Evolutionary conservation across 352 stramenopile species (phyloP).

Genomic region (Saprolegnia diclina): DNA sequence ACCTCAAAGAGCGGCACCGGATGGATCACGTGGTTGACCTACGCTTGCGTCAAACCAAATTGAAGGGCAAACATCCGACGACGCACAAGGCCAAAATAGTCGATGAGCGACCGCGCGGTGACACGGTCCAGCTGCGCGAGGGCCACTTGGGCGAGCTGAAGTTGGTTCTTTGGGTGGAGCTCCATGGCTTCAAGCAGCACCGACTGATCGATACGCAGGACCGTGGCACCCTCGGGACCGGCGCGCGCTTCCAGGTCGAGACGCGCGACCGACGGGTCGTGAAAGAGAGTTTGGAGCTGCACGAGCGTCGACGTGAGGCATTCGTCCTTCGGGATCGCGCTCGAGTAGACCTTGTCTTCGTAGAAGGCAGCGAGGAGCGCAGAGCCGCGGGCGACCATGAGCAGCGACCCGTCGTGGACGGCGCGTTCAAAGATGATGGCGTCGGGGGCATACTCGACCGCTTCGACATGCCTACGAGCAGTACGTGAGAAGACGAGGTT

Average conservation of each 20-base stretch:
- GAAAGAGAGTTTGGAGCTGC: slow-evolving; percentile 52
- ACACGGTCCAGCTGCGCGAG: slow-evolving; percentile 81
- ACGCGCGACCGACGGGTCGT: slow-evolving; percentile 31
- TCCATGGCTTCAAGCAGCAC: slow-evolving; percentile 50
- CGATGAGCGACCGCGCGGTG: slow-evolving; percentile 64
- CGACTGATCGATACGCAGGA: slow-evolving; percentile 58
- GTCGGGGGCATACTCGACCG: slow-evolving; percentile 42
- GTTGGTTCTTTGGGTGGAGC: slow-evolving; percentile 62
- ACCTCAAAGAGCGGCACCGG: slow-evolving; percentile 34
- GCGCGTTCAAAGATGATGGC: slow-evolving; percentile 54
- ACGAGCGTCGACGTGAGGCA: slow-evolving; percentile 63
- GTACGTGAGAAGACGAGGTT: not conserved
- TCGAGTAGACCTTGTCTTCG: slow-evolving; percentile 44
- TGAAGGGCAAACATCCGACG: not conserved
- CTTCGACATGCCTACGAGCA: slow-evolving; percentile 46
- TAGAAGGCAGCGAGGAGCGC: slow-evolving; percentile 56
- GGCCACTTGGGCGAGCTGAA: slow-evolving; percentile 61
- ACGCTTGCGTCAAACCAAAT: not conserved
- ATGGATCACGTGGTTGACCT: slow-evolving; percentile 36
- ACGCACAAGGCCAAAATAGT: slow-evolving; percentile 64
- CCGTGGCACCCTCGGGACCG: slow-evolving; percentile 40
- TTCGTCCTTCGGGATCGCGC: slow-evolving; percentile 50
- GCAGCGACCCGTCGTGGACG: slow-evolving; percentile 63
- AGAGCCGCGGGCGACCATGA: slow-evolving; percentile 59
- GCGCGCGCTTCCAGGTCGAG: slow-evolving; percentile 43